Conservation (phyloP, 1,139 yeast species). For the Blastobotrys arbuscula region DNA sequence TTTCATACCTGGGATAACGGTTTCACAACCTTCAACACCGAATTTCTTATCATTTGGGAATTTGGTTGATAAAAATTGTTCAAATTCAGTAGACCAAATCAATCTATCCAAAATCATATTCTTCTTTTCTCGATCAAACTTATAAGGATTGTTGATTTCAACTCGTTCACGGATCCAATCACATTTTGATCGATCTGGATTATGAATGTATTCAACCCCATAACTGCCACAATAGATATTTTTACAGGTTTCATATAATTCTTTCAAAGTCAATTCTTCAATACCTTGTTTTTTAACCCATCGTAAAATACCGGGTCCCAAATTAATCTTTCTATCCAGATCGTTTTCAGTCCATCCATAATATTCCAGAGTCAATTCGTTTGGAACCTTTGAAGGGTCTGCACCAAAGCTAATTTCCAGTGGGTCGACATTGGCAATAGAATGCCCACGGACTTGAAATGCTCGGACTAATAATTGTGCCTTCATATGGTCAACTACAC, state of each 20-base stretch:
- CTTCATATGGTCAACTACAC: constrained; percentile 71
- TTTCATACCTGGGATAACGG: constrained; percentile 92
- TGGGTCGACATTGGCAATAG: constrained; percentile 89
- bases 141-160: constrained; percentile 81
- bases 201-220: constrained; percentile 92
- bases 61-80: constrained; percentile 81
- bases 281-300: constrained; percentile 65
- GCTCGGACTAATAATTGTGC: constrained; percentile 94
- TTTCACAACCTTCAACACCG: constrained; percentile 95
- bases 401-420: constrained; percentile 73
- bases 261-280: constrained; percentile 52
- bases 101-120: constrained; percentile 90
- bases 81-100: constrained; percentile 92
- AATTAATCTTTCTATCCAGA: constrained; percentile 68
- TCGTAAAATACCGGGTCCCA: constrained; percentile 95
- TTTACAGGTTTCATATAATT: constrained; percentile 71
- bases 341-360: constrained; percentile 84
- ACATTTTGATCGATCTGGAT: constrained; percentile 88
- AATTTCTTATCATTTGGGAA: constrained; percentile 97
- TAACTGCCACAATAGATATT: constrained; percentile 75
- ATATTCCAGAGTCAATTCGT: constrained; percentile 80
- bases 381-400: constrained; percentile 49
- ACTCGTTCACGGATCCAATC: constrained; percentile 96
- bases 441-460: constrained; percentile 95
- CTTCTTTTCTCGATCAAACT: constrained; percentile 77